A percentile compares a stretch with the other conserved stretches of the same genome.
Evolutionary conservation across 2,329 filamentous ascomycete genomes (phyloP).

Genomic region (Xylariaceae sp.): DNA sequence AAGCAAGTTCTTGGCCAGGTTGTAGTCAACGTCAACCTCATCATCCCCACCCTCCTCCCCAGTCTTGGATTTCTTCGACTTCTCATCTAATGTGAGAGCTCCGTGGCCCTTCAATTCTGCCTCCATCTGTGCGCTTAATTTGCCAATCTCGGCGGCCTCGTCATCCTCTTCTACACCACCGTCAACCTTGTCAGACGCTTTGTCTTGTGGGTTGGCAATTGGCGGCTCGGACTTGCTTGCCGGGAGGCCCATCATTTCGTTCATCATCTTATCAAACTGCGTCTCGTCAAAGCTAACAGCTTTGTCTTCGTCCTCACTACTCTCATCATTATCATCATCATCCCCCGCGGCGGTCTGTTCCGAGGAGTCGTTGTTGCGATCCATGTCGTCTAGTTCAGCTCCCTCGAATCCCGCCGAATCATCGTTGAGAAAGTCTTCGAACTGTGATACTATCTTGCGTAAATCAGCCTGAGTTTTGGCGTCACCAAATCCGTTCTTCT

Average conservation of each 20-base stretch:
- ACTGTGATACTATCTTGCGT: conserved; percentile 87
- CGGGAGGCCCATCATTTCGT: conserved; percentile 74
- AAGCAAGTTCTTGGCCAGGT: conserved; percentile 82
- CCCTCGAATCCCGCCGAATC: conserved; percentile 76
- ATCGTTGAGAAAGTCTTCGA: conserved; percentile 86
- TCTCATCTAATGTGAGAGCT: conserved; percentile 52
- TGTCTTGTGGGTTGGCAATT: conserved; percentile 9
- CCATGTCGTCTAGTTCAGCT: conserved; percentile 67
- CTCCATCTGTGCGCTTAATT: conserved; percentile 65
- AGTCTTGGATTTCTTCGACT: conserved; percentile 31
- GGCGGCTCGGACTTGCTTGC: conserved; percentile 13
- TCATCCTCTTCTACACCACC: background rate
- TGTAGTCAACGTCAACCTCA: conserved; percentile 74
- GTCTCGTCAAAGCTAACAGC: conserved; percentile 78
- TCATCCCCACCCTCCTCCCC: conserved; percentile 47
- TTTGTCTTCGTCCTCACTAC: conserved; percentile 63
- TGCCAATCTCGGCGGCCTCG: conserved; percentile 50
- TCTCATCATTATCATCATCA: conserved; percentile 51
- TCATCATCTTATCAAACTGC: conserved; percentile 83
- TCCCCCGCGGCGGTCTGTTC: conserved; percentile 42
- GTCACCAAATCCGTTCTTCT: conserved; percentile 54
- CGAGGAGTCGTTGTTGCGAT: conserved; percentile 54
- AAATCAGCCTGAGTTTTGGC: conserved; percentile 66
- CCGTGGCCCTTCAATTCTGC: conserved; percentile 65
- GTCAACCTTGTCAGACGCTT: background rate